Conservation (phyloP, 345 rosid species). For the Cardamine resedifolia region DNA sequence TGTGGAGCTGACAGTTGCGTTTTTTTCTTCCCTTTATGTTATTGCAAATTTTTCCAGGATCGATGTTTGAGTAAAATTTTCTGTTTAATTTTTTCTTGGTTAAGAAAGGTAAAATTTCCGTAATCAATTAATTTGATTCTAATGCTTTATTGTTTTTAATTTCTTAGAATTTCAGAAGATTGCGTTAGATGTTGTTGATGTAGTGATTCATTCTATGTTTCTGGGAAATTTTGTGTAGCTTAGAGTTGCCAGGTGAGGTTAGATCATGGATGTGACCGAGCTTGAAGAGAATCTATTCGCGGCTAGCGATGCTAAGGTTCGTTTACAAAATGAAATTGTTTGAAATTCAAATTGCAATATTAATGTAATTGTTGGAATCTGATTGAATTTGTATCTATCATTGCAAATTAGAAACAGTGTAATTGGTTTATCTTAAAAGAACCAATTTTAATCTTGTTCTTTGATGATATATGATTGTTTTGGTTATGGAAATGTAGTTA, state of each 20-base stretch:
- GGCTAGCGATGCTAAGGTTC: slow-evolving; percentile 95
- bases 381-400: not conserved
- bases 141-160: not conserved
- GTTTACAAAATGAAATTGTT: not conserved
- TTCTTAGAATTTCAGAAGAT: not conserved
- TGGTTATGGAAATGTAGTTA: slow-evolving; percentile 48
- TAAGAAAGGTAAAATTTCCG: slow-evolving; percentile 53
- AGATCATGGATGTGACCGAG: slow-evolving; percentile 75
- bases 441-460: not conserved
- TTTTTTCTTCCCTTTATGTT: not conserved
- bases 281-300: slow-evolving; percentile 93
- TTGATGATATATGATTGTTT: not conserved
- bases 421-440: not conserved
- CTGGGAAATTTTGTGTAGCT: slow-evolving; percentile 1
- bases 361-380: slow-evolving; percentile 9
- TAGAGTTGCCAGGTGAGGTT: slow-evolving; percentile 36
- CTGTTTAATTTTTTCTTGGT: slow-evolving; percentile 30
- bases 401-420: not conserved
- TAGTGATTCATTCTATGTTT: slow-evolving; percentile 11
- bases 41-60: slow-evolving; percentile 26
- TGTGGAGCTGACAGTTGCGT: slow-evolving; percentile 27
- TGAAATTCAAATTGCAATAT: not conserved
- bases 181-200: not conserved
- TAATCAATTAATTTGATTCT: not conserved
- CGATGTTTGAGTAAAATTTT: slow-evolving; percentile 6